Evolutionary conservation across 179 eudicot genomes (phyloP).

Genomic region (Heliamphora pulchella): DNA sequence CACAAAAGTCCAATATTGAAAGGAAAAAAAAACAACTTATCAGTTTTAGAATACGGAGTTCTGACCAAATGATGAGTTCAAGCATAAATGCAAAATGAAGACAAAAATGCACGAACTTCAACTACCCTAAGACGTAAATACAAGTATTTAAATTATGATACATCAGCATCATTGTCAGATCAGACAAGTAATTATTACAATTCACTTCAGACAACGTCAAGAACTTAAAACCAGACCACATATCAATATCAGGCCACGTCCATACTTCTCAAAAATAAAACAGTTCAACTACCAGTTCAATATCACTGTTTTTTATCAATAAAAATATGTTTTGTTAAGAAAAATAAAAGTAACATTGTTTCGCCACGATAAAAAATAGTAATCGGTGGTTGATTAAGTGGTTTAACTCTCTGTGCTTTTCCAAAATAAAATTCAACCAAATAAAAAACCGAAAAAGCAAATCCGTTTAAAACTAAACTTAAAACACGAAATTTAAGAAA

Average conservation of each 20-base stretch:
- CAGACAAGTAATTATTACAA: constrained; percentile 3
- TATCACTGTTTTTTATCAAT: no score
- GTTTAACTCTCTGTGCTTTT: no score
- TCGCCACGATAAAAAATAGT: no score
- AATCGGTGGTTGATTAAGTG: no score
- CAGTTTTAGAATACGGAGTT: neutral
- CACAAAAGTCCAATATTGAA: neutral
- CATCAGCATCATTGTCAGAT: neutral
- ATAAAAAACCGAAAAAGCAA: neutral
- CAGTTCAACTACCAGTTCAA: no score
- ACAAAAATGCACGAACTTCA: neutral
- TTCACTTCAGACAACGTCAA: neutral
- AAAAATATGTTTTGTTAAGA: no score
- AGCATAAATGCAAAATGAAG: neutral
- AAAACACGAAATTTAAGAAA: neutral
- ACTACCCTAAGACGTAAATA: neutral
- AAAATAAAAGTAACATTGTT: no score
- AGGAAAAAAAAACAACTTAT: neutral
- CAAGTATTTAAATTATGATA: neutral
- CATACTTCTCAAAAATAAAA: neutral
- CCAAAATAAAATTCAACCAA: no score
- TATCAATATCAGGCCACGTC: no score
- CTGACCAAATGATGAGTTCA: neutral
- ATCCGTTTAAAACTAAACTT: neutral
- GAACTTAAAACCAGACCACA: no score